Evolutionary conservation across 2,329 filamentous ascomycete species (phyloP), one percentile per base, ranked within the genome.

Genomic region (Claviceps sp.): DNA sequence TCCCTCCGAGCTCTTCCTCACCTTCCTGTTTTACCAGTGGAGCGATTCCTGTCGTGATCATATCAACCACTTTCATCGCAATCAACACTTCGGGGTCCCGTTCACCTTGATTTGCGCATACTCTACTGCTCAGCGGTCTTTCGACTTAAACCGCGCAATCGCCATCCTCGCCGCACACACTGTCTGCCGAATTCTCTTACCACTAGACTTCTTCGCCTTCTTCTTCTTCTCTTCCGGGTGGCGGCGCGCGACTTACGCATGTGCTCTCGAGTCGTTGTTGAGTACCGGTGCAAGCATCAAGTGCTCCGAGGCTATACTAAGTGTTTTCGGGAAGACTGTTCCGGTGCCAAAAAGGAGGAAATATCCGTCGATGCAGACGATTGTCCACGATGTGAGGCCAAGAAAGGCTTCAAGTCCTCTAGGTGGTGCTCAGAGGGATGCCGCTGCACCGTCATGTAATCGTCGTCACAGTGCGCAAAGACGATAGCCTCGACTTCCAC

Each of bases 231-330:
- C 8, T 6, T 34, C 42, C 42, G n/a, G 43, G 43, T 44, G 5
- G 30, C 48, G 4, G 16, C 48, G 14, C 34, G 37, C 42, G 42
- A 46, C 42, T 30, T 39, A 26, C 17, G 30, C 47, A 70, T 70
- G 67, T 70, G 67, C 53, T 62, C 60, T 47, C 62, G 58, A 43
- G 62, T 58, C 43, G 26, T 67, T 37, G 58, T 67, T 55, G 62
- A 69, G 51, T 65, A 70, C 52, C 59, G 59, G 52, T 70, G 68
- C 60, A 63, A 65, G 50, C 68, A 70, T 57, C 62, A 59, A 43
- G 61, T 67, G 44, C 56, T 60, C 41, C 59, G 67, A 30, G 68
- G 67, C 47, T 64, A 62, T 48, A 68, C 67, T 11, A 59, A 61
- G 55, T 70, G 68, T 58, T 69, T 64, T 50, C 54, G 56, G 43